Conservation (phyloP, 202 grass and related monocot genomes). For the Bolboschoenoplectus hybrid region DNA sequence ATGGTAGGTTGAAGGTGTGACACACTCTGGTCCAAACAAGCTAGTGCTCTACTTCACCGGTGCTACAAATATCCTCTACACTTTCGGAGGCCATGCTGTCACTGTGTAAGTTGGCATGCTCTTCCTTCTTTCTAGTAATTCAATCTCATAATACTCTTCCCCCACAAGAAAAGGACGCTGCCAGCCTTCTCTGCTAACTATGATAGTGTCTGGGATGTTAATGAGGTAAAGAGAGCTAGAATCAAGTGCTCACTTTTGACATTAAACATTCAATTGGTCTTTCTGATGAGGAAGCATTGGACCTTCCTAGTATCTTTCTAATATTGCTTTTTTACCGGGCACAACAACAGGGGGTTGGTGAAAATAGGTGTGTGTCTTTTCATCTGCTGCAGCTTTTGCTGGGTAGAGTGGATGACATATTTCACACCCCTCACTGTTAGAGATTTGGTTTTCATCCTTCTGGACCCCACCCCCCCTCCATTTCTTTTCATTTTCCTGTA, state of each 20-base stretch:
- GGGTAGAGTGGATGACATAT: slow-evolving; percentile 55
- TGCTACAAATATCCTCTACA: slow-evolving; percentile 99
- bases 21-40: slow-evolving; percentile 68
- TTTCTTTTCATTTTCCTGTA: slow-evolving; percentile 19
- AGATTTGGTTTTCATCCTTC: slow-evolving; percentile 46
- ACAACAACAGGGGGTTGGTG: slow-evolving; percentile 4
- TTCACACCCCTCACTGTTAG: slow-evolving; percentile 49
- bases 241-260: slow-evolving; percentile 16
- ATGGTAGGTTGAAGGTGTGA: slow-evolving; percentile 61
- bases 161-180: slow-evolving; percentile 14
- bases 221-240: neutral
- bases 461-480: neutral
- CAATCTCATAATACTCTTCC: slow-evolving; percentile 11
- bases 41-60: slow-evolving; percentile 99
- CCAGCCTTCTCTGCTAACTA: neutral
- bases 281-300: neutral
- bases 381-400: slow-evolving; percentile 70
- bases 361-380: slow-evolving; percentile 26
- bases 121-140: neutral
- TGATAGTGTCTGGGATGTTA: slow-evolving; percentile 32
- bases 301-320: slow-evolving; percentile 16
- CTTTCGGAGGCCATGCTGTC: slow-evolving; percentile 96
- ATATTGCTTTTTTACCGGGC: neutral
- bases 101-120: slow-evolving; percentile 73
- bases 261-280: slow-evolving; percentile 12